phyloP scores from a whole-genome alignment of 306 rosid species.

The Geum urbanum region DNA sequence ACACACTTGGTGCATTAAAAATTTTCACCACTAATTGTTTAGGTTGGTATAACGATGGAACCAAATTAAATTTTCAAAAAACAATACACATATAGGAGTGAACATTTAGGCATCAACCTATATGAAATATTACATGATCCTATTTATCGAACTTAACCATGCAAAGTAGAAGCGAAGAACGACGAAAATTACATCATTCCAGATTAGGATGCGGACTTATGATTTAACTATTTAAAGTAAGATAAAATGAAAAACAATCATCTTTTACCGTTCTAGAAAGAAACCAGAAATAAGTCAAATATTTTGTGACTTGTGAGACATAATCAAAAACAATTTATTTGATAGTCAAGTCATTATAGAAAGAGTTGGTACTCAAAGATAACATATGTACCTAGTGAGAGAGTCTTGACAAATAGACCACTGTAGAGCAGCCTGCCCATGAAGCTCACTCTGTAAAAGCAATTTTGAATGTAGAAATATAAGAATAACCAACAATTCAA shows the following conservation, averaged over 20 bases:
- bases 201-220: neutral
- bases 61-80: neutral
- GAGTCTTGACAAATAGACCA: conserved; percentile 94
- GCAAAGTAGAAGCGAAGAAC: neutral
- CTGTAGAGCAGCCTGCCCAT: conserved; percentile 92
- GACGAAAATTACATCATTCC: neutral
- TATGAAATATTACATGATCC: neutral
- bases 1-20: neutral
- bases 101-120: neutral
- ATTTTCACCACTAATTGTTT: neutral
- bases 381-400: conserved; percentile 50
- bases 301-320: neutral
- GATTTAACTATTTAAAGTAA: neutral
- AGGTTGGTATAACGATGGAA: neutral
- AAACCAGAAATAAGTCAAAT: neutral
- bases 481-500: neutral
- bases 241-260: neutral
- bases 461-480: conserved; percentile 1
- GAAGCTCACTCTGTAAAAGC: conserved; percentile 73
- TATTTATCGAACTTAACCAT: neutral
- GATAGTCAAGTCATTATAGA: neutral
- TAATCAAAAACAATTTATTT: neutral
- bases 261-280: neutral
- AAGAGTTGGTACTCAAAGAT: neutral
- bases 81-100: neutral